Conservation (phyloP, 2,329 filamentous ascomycete genomes). For the Colletotrichum shisoi region DNA sequence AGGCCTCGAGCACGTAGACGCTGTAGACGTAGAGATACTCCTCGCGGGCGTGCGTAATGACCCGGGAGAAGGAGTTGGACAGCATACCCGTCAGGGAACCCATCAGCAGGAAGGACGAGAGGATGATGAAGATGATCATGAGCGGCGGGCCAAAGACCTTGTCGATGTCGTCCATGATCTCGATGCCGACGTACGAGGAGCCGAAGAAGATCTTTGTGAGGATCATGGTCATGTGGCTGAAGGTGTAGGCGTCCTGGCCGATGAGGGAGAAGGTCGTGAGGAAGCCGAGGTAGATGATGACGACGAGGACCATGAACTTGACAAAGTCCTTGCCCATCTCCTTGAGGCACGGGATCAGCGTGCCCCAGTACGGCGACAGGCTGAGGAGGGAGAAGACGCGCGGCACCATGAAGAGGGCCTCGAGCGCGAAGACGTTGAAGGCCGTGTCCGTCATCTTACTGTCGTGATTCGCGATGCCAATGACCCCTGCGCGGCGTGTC, state of each 20-base stretch:
- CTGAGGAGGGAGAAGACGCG: conserved; percentile 87
- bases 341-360: conserved; percentile 86
- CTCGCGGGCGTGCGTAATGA: conserved; percentile 71
- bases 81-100: conserved; percentile 81
- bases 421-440: conserved; percentile 88
- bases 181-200: conserved; percentile 77
- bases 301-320: conserved; percentile 81
- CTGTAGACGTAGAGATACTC: conserved; percentile 82
- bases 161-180: conserved; percentile 68
- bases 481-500: conserved; percentile 59
- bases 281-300: conserved; percentile 87
- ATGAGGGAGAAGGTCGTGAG: conserved; percentile 84
- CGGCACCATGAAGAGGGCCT: conserved; percentile 89
- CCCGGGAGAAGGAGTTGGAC: conserved; percentile 74
- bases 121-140: conserved; percentile 76
- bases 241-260: conserved; percentile 72
- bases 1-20: conserved; percentile 70
- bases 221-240: conserved; percentile 76
- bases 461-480: conserved; percentile 70
- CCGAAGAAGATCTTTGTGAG: conserved; percentile 84
- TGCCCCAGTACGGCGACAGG: conserved; percentile 89
- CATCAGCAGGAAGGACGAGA: conserved; percentile 81
- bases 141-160: conserved; percentile 66
- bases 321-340: conserved; percentile 94
- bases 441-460: conserved; percentile 74